phyloP scores from a whole-genome alignment of 805 yeast genomes.

The Metschnikowia proteae region DNA sequence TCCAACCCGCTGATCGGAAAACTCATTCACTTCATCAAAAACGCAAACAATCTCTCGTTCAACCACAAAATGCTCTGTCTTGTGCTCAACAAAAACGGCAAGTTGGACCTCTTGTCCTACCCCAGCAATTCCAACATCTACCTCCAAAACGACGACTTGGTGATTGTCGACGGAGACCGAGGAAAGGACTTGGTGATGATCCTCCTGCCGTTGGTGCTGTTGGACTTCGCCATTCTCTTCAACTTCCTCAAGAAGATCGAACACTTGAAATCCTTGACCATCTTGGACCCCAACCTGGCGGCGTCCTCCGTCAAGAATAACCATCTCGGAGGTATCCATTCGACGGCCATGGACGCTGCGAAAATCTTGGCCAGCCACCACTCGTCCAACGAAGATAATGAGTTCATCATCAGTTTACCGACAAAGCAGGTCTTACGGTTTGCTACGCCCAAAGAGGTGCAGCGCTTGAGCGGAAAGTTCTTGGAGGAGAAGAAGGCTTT shows the following conservation, averaged over 20 bases:
- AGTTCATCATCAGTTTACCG: conserved; percentile 62
- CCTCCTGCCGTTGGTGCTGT: conserved; percentile 57
- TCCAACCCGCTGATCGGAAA: conserved; percentile 26
- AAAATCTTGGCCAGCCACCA: conserved; percentile 33
- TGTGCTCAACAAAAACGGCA: conserved; percentile 59
- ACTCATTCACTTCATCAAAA: conserved; percentile 36
- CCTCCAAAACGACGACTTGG: conserved; percentile 59
- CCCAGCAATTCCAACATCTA: conserved; percentile 61
- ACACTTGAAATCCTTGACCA: conserved; percentile 53
- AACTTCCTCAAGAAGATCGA: conserved; percentile 72
- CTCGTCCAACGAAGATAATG: conserved; percentile 48
- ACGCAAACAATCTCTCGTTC: conserved; percentile 39
- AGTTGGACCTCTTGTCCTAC: conserved; percentile 64
- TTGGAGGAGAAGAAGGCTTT: conserved; percentile 71
- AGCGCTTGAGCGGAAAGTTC: conserved; percentile 57
- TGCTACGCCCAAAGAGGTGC: conserved; percentile 69
- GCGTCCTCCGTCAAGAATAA: conserved; percentile 20
- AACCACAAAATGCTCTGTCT: conserved; percentile 42
- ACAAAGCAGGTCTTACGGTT: conserved; percentile 74
- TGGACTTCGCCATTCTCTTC: conserved; percentile 65
- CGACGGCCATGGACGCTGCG: conserved; percentile 36
- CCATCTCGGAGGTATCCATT: conserved; percentile 34
- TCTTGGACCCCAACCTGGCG: conserved; percentile 24
- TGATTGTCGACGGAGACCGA: conserved; percentile 78
- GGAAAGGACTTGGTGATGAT: conserved; percentile 78